phyloP scores from a whole-genome alignment of 176 grass and related monocot genomes.

The Avena atlantica region DNA sequence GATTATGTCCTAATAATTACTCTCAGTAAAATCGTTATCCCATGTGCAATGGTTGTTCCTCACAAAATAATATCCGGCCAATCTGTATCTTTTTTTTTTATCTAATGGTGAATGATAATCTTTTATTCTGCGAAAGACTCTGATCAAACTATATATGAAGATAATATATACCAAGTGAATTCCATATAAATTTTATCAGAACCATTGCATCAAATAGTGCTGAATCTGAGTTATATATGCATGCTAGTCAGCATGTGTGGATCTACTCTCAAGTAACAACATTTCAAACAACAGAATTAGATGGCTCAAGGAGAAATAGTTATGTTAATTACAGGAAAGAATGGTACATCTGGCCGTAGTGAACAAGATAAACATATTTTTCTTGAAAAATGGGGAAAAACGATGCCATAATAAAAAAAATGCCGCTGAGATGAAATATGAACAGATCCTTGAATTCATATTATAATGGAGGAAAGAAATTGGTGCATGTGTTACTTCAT shows the following conservation, averaged over 20 bases:
- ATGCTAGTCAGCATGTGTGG: neutral
- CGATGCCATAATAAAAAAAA: neutral
- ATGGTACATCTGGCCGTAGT: neutral
- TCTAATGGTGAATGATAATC: neutral
- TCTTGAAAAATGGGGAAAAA: neutral
- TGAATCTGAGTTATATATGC: constrained; percentile 29
- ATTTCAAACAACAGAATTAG: neutral
- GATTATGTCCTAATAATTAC: neutral
- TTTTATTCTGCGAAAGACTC: neutral
- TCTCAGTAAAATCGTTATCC: neutral
- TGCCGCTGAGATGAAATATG: neutral
- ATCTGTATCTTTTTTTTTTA: neutral
- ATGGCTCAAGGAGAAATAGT: neutral
- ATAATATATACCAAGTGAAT: neutral
- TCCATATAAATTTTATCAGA: neutral
- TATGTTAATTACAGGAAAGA: neutral
- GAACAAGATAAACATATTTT: neutral
- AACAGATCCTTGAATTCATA: constrained; percentile 23
- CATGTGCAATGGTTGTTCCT: constrained; percentile 32
- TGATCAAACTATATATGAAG: neutral
- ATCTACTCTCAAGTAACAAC: neutral
- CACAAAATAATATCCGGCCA: neutral
- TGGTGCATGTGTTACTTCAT: neutral
- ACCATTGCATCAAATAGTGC: neutral
- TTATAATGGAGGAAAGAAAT: constrained; percentile 29